A percentile compares a stretch with the other conserved stretches of the same genome.
phyloP scores from a whole-genome alignment of 306 rosid genomes.

The Astragalus membranaceus region DNA sequence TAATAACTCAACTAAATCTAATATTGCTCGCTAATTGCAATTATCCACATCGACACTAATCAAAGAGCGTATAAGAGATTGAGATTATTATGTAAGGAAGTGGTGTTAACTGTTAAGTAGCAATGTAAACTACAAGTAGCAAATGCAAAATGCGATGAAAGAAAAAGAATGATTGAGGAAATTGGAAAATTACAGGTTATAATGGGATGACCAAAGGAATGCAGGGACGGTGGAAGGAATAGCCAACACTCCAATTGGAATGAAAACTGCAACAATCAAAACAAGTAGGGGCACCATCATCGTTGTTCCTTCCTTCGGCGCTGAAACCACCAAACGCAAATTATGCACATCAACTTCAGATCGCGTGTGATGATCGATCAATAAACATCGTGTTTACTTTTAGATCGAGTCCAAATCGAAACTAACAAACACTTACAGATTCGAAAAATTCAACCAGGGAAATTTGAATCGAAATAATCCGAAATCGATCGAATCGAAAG shows the following conservation, averaged over 20 bases:
- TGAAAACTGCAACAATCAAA: slow-evolving; percentile 29
- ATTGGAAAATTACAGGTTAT: slow-evolving; percentile 14
- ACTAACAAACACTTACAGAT: background rate
- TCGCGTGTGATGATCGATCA: background rate
- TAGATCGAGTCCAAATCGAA: slow-evolving; percentile 8
- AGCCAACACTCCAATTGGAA: slow-evolving; percentile 32
- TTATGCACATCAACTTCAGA: background rate
- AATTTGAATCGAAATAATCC: background rate
- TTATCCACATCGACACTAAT: background rate
- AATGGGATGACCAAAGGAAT: slow-evolving; percentile 80
- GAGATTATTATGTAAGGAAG: background rate
- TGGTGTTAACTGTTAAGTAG: background rate
- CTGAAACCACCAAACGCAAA: slow-evolving; percentile 14
- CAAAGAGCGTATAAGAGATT: background rate
- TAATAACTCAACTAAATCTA: slow-evolving; percentile 6
- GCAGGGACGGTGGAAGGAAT: slow-evolving; percentile 71
- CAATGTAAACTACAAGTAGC: background rate
- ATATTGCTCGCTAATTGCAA: background rate
- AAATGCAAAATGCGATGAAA: background rate
- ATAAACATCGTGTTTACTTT: background rate
- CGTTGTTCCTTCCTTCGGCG: slow-evolving; percentile 20
- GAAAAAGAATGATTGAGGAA: background rate
- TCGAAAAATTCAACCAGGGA: background rate
- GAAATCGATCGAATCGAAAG: background rate
- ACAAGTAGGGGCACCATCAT: slow-evolving; percentile 29